A percentile compares a stretch with the other conserved stretches of the same genome.
Evolutionary conservation across 31 red algal genomes (phyloP).

Genomic region (Asparagopsis taxiformis): DNA sequence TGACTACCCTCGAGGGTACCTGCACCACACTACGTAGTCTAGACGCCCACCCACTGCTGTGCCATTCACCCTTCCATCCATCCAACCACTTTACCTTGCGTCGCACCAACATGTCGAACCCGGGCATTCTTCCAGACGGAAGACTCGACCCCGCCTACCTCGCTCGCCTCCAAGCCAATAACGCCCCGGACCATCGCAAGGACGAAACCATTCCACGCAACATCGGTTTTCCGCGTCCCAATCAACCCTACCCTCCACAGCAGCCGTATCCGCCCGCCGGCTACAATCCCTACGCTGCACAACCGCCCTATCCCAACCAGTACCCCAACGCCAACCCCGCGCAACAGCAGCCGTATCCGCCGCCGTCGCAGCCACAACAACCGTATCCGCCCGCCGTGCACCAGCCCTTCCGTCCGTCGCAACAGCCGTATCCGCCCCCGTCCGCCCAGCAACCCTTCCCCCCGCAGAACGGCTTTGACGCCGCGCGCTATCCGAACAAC

Average conservation of each 20-base stretch:
- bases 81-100: too few relatives aligned
- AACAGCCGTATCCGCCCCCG: background rate
- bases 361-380: conserved; percentile 15
- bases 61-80: too few relatives aligned
- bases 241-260: background rate
- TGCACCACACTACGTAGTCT: too few relatives aligned
- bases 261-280: background rate
- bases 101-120: conserved; percentile 42
- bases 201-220: too few relatives aligned
- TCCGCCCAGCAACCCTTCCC: conserved; percentile 1
- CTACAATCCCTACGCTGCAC: background rate
- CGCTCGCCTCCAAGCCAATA: conserved; percentile 3
- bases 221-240: too few relatives aligned
- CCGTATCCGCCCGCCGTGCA: background rate
- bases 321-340: background rate
- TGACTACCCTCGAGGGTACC: too few relatives aligned
- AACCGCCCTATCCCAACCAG: background rate
- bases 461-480: conserved; percentile 8
- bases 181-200: conserved; percentile 9
- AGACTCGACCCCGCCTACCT: conserved; percentile 17
- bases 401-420: conserved; percentile 4
- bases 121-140: conserved; percentile 31
- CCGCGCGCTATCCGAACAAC: background rate
- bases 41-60: too few relatives aligned
- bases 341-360: conserved; percentile 3